A percentile compares a stretch with the other conserved stretches of the same genome.
Evolutionary conservation across 2,329 filamentous ascomycete species (phyloP).

Genomic region (Septoria petroselini): DNA sequence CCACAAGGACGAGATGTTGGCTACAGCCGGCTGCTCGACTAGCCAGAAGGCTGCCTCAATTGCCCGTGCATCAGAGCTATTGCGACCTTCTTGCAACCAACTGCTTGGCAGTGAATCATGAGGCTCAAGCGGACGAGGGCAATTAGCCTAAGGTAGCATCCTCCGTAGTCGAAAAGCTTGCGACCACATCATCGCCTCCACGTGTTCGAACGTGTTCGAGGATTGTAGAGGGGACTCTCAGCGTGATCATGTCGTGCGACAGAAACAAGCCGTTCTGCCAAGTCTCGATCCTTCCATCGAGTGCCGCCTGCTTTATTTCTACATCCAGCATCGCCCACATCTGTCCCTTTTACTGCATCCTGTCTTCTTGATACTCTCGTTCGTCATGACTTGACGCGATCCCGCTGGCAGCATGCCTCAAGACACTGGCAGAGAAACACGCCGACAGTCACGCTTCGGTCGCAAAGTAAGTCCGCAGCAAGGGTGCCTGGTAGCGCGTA

Average conservation of each 20-base stretch:
- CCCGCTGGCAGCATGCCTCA: slow-evolving; percentile 11
- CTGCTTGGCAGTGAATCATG: no score
- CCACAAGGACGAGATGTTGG: no score
- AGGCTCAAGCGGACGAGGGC: no score
- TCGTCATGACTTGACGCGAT: not conserved
- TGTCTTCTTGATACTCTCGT: not conserved
- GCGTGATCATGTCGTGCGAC: not conserved
- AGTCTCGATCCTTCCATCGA: not conserved
- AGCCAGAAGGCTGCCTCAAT: not conserved
- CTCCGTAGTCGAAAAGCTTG: no score
- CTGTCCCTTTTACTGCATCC: not conserved
- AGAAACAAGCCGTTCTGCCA: not conserved
- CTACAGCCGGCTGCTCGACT: not conserved
- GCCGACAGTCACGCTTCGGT: slow-evolving; percentile 15
- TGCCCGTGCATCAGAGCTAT: no score
- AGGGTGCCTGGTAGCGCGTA: no score
- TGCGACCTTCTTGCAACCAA: no score
- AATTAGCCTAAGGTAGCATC: no score
- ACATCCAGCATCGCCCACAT: not conserved
- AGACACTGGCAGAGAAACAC: slow-evolving; percentile 11
- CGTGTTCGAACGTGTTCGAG: not conserved
- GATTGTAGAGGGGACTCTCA: no score
- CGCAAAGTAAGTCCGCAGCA: slow-evolving; percentile 17
- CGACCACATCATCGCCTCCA: not conserved
- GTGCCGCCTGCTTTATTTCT: no score